Percentiles rank a stretch among this genome's conserved stretches.
phyloP scores from a whole-genome alignment of 2,329 filamentous ascomycete genomes.

The Tolypocladium pustulatum region DNA sequence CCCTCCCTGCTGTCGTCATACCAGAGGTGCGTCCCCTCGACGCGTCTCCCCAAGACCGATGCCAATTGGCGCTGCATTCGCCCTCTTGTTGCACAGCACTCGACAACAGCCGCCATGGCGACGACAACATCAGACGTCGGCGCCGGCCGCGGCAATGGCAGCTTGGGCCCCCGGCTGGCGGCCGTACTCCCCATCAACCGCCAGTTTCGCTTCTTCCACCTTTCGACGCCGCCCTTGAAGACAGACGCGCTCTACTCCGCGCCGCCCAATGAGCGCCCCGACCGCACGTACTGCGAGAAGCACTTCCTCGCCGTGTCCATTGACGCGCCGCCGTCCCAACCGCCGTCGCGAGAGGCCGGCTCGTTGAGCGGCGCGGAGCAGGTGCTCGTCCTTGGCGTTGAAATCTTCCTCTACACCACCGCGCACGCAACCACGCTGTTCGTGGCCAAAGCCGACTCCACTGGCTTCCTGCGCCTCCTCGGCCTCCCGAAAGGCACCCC shows the following conservation, averaged over 20 bases:
- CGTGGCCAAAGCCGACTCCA: slow-evolving; percentile 94
- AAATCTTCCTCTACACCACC: slow-evolving; percentile 81
- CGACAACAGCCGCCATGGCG: not conserved
- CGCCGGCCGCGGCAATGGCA: not conserved
- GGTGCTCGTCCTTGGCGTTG: slow-evolving; percentile 72
- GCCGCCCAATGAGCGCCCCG: slow-evolving; percentile 58
- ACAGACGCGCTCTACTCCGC: slow-evolving; percentile 71
- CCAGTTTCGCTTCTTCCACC: slow-evolving; percentile 66
- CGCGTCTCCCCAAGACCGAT: not conserved
- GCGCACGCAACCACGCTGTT: slow-evolving; percentile 76
- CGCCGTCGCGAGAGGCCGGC: slow-evolving; percentile 1
- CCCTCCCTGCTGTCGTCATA: not conserved
- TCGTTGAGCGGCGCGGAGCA: slow-evolving; percentile 20
- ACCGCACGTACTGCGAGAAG: slow-evolving; percentile 76
- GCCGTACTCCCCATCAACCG: slow-evolving; percentile 41
- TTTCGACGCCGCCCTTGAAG: slow-evolving; percentile 72
- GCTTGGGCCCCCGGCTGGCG: slow-evolving; percentile 23
- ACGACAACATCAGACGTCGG: not conserved
- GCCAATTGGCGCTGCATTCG: not conserved
- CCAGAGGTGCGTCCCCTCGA: not conserved
- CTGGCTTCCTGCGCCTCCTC: slow-evolving; percentile 67
- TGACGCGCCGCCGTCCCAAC: slow-evolving; percentile 9
- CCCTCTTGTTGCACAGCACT: not conserved
- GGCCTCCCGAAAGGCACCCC: slow-evolving; percentile 49
- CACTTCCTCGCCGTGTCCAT: slow-evolving; percentile 58